Conservation (phyloP, 2,329 filamentous ascomycete species). For the Colletotrichum plurivorum region DNA sequence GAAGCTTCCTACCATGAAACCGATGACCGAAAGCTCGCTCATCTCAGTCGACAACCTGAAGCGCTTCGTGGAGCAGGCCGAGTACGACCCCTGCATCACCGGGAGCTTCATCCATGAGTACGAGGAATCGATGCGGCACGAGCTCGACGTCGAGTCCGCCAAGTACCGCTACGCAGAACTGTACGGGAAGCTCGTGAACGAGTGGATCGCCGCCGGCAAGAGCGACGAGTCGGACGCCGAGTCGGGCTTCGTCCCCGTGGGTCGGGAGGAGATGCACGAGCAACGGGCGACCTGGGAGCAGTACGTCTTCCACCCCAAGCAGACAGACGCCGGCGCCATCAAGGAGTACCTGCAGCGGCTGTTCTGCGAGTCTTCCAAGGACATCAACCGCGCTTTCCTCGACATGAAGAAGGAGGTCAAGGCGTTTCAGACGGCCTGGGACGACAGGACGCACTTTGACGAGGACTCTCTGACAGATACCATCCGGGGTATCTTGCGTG, state of each 20-base stretch:
- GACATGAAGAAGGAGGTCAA: slow-evolving; percentile 55
- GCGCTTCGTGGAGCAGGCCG: slow-evolving; percentile 66
- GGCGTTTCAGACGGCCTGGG: slow-evolving; percentile 50
- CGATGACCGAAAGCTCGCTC: slow-evolving; percentile 46
- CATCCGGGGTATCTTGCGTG: slow-evolving; percentile 55
- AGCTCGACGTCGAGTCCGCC: slow-evolving; percentile 63
- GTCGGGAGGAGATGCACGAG: slow-evolving; percentile 66
- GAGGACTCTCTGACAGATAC: slow-evolving; percentile 48
- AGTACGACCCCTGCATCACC: slow-evolving; percentile 67
- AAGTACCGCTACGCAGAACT: slow-evolving; percentile 70
- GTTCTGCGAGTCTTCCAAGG: slow-evolving; percentile 57
- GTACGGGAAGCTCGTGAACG: slow-evolving; percentile 68
- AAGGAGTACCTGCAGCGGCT: slow-evolving; percentile 64
- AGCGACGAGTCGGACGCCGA: slow-evolving; percentile 49
- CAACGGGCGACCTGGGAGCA: slow-evolving; percentile 68
- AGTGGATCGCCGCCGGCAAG: slow-evolving; percentile 62
- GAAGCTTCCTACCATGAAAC: slow-evolving; percentile 50
- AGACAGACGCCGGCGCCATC: slow-evolving; percentile 62
- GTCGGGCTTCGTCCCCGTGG: slow-evolving; percentile 61
- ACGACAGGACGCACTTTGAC: slow-evolving; percentile 50
- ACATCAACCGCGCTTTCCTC: slow-evolving; percentile 58
- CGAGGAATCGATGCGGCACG: slow-evolving; percentile 61
- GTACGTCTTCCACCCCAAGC: slow-evolving; percentile 64
- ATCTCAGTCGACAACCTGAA: slow-evolving; percentile 59
- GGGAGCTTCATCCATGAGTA: slow-evolving; percentile 59